Percentiles rank a stretch among this genome's conserved stretches.
phyloP scores from a whole-genome alignment of 768 basidiomycete genomes.

The Tulasnella sp. region DNA sequence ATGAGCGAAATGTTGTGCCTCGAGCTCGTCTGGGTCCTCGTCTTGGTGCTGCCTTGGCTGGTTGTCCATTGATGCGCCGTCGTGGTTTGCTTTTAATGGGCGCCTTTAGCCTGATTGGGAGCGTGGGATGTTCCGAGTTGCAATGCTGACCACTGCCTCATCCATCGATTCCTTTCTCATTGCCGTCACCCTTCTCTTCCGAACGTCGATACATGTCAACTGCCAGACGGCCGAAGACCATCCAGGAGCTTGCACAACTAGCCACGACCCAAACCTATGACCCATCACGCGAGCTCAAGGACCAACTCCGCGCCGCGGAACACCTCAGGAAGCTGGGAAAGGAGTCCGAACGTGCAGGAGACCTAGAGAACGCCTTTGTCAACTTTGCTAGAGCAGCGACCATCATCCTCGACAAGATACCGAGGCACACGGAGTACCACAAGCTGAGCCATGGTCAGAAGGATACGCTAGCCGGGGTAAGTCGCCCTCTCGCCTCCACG shows the following conservation, averaged over 20 bases:
- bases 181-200: not conserved
- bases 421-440: slow-evolving; percentile 62
- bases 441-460: slow-evolving; percentile 57
- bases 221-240: slow-evolving; percentile 15
- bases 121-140: not conserved
- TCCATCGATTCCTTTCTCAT: slow-evolving; percentile 17
- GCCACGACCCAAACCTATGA: slow-evolving; percentile 27
- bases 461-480: slow-evolving; percentile 63
- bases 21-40: slow-evolving; percentile 32
- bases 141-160: slow-evolving; percentile 8
- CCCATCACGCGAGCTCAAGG: slow-evolving; percentile 27
- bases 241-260: slow-evolving; percentile 31
- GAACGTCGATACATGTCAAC: not conserved
- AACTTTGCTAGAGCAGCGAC: slow-evolving; percentile 70
- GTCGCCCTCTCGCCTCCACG: slow-evolving; percentile 35
- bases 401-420: slow-evolving; percentile 73
- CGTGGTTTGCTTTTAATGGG: not conserved
- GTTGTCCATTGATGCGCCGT: not conserved
- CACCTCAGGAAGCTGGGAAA: slow-evolving; percentile 27
- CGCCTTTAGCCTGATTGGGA: not conserved
- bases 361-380: slow-evolving; percentile 69
- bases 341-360: slow-evolving; percentile 36
- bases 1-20: slow-evolving; percentile 73
- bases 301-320: slow-evolving; percentile 29
- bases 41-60: not conserved